These are phyloP conservation scores for Phytophthora kernoviae DNA, from an alignment of 352 stramenopile species.

Conservation along the genomic window DNA sequence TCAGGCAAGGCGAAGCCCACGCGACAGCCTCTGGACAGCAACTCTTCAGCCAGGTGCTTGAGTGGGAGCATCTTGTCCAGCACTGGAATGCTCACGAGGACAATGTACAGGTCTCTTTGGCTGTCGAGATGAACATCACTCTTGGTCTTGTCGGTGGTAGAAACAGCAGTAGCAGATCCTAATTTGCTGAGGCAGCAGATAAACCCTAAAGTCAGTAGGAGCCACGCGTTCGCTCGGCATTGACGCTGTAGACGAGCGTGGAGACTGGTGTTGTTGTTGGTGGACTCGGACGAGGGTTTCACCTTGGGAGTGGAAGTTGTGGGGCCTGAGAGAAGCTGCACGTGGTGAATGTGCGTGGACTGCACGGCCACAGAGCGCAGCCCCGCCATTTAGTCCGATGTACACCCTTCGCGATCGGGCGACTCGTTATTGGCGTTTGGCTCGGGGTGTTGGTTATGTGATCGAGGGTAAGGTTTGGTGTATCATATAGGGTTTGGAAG, in stretches of 20 bases:
- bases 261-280: neutral
- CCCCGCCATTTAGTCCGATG: constrained; percentile 14
- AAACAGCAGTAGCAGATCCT: constrained; percentile 14
- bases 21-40: constrained; percentile 73
- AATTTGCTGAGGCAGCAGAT: constrained; percentile 23
- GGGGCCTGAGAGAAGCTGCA: constrained; percentile 28
- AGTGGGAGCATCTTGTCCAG: constrained; percentile 84
- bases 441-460: no score
- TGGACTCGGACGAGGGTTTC: neutral
- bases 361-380: constrained; percentile 62
- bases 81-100: constrained; percentile 85
- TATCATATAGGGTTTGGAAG: no score
- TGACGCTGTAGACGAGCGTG: constrained; percentile 22
- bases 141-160: constrained; percentile 16
- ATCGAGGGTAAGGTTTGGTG: no score
- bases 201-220: constrained; percentile 34
- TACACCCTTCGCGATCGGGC: constrained; percentile 16
- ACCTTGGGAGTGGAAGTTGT: neutral
- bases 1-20: constrained; percentile 83
- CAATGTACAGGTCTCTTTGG: constrained; percentile 66
- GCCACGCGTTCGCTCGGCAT: constrained; percentile 43
- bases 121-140: constrained; percentile 2
- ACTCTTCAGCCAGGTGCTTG: constrained; percentile 75
- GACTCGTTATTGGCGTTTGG: constrained; percentile 17
- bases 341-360: constrained; percentile 50